Percentiles rank a stretch among this genome's conserved stretches.
Evolutionary conservation across 2,329 filamentous ascomycete genomes (phyloP).

Genomic region (Botrytis tulipae): DNA sequence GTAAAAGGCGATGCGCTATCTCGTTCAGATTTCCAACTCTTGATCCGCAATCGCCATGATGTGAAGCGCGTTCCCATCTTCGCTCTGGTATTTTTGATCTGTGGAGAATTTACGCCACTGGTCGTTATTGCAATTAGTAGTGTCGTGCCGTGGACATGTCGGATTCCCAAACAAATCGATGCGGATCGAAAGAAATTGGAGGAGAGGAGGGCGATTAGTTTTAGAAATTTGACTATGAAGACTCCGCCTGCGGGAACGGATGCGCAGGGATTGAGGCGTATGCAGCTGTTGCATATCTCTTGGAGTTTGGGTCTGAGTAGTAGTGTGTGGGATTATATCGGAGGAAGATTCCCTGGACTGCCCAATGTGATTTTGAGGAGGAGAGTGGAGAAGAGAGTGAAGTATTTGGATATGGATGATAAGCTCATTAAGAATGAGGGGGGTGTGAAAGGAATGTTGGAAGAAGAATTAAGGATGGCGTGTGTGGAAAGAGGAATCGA

Average conservation of each 20-base stretch:
- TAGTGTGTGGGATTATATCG: slow-evolving; percentile 46
- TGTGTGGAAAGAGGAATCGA: slow-evolving; percentile 68
- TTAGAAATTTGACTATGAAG: slow-evolving; percentile 42
- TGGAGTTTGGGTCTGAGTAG: slow-evolving; percentile 43
- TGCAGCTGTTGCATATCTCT: slow-evolving; percentile 44
- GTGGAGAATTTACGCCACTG: slow-evolving; percentile 84
- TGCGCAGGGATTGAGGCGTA: slow-evolving; percentile 38
- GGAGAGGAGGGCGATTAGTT: slow-evolving; percentile 49
- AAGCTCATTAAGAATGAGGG: slow-evolving; percentile 62
- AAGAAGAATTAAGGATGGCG: slow-evolving; percentile 66
- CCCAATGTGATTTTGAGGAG: slow-evolving; percentile 53
- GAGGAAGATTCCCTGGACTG: slow-evolving; percentile 38
- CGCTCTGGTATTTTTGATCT: slow-evolving; percentile 68
- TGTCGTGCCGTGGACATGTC: slow-evolving; percentile 76
- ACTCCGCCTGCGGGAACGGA: slow-evolving; percentile 22
- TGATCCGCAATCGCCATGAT: slow-evolving; percentile 68
- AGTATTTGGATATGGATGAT: slow-evolving; percentile 71
- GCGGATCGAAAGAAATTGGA: slow-evolving; percentile 55
- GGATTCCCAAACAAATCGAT: slow-evolving; percentile 74
- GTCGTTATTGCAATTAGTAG: slow-evolving; percentile 68
- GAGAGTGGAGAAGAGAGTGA: slow-evolving; percentile 53
- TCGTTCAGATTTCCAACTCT: slow-evolving; percentile 69
- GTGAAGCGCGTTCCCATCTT: slow-evolving; percentile 77
- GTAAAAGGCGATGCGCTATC: slow-evolving; percentile 45
- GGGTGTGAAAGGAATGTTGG: slow-evolving; percentile 56